Conservation (phyloP, 2,329 filamentous ascomycete genomes). For the Arthrobotrys pseudoclavata region DNA sequence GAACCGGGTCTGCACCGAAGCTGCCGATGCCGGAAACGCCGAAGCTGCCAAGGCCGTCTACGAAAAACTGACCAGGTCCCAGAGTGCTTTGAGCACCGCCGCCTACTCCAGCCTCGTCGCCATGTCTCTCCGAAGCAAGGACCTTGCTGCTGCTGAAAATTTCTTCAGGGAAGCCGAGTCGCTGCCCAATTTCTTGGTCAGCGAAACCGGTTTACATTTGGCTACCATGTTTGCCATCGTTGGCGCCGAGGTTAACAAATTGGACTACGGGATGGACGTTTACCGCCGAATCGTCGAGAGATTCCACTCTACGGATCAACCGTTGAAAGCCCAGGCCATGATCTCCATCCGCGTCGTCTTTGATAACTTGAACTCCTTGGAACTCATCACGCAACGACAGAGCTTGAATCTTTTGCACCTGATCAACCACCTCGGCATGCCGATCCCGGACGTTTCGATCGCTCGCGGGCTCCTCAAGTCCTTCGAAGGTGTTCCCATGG, state of each 20-base stretch:
- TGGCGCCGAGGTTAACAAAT: conserved; percentile 37
- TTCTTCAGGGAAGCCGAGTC: conserved; percentile 56
- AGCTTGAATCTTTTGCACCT: conserved; percentile 62
- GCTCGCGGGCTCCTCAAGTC: conserved; percentile 61
- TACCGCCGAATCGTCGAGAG: conserved; percentile 55
- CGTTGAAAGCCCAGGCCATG: conserved; percentile 49
- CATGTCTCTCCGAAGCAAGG: conserved; percentile 52
- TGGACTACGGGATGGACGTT: conserved; percentile 59
- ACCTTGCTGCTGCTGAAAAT: conserved; percentile 57
- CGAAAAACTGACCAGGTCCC: conserved; percentile 48
- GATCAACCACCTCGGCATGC: conserved; percentile 61
- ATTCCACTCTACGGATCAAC: conserved; percentile 29
- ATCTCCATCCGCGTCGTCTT: conserved; percentile 52
- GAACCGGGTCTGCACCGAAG: conserved; percentile 56
- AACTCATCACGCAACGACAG: conserved; percentile 61
- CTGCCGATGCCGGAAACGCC: conserved; percentile 54
- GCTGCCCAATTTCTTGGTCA: conserved; percentile 48
- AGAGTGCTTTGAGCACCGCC: conserved; percentile 33
- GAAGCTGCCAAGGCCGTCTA: conserved; percentile 53
- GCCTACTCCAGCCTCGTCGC: conserved; percentile 54
- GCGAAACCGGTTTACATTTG: conserved; percentile 51
- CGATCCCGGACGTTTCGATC: conserved; percentile 57
- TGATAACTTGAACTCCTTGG: conserved; percentile 53
- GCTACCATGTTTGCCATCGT: conserved; percentile 54
- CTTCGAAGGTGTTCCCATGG: conserved; percentile 62